Conservation (phyloP, 139 green algal genomes). For the Penium margaritaceum region DNA sequence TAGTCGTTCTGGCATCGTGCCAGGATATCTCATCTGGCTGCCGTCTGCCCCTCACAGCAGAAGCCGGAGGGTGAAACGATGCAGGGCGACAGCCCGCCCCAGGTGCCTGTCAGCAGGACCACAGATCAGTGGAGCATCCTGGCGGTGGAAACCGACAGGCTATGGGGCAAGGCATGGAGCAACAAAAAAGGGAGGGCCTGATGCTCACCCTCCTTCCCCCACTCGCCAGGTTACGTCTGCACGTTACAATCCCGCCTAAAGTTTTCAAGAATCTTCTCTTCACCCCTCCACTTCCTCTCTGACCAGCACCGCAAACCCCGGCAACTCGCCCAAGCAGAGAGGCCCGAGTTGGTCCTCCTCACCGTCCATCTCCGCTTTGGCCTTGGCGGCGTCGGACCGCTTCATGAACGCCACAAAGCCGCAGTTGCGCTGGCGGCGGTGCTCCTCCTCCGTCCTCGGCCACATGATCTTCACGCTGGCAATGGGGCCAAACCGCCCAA, state of each 20-base stretch:
- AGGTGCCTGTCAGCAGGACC: no score
- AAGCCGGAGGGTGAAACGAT: neutral
- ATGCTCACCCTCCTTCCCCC: neutral
- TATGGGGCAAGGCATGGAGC: no score
- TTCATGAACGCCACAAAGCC: conserved; percentile 95
- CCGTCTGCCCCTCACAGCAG: neutral
- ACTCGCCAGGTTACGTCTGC: neutral
- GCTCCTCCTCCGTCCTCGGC: conserved; percentile 87
- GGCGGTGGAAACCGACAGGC: no score
- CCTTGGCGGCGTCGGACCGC: conserved; percentile 36
- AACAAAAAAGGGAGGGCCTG: neutral
- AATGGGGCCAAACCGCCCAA: conserved; percentile 81
- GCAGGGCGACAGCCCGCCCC: no score
- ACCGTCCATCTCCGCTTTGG: conserved; percentile 72
- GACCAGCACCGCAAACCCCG: no score
- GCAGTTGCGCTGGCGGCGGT: conserved; percentile 70
- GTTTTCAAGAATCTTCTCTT: neutral
- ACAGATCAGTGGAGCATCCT: no score
- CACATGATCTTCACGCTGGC: conserved; percentile 96
- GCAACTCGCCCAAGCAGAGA: no score
- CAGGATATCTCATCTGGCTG: neutral
- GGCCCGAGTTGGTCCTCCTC: no score
- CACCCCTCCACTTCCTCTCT: neutral
- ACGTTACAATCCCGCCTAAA: neutral
- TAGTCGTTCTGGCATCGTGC: neutral